phyloP scores from a whole-genome alignment of 352 stramenopile species.

The Globisporangium cederbergense region DNA sequence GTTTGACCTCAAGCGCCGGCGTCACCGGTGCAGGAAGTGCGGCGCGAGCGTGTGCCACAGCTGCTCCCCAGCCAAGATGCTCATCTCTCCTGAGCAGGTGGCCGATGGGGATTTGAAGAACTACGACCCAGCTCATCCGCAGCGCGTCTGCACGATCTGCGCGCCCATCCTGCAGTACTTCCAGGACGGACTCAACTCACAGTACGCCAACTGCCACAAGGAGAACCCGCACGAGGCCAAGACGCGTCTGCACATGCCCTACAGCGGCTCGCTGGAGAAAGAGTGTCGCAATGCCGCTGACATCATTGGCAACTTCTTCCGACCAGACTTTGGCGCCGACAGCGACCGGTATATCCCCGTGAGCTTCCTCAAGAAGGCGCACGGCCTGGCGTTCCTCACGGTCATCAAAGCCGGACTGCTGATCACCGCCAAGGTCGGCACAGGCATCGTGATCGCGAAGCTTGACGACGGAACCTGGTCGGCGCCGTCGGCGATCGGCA shows the following conservation, averaged over 20 bases:
- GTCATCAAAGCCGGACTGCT: constrained; percentile 82
- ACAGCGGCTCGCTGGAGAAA: constrained; percentile 70
- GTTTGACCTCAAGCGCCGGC: constrained; percentile 75
- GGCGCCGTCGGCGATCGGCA: constrained; percentile 92
- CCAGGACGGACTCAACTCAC: constrained; percentile 59
- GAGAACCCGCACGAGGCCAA: constrained; percentile 75
- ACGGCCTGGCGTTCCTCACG: constrained; percentile 83
- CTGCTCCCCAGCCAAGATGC: constrained; percentile 70
- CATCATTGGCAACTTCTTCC: constrained; percentile 85
- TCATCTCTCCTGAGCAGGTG: constrained; percentile 72
- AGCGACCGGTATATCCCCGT: constrained; percentile 79
- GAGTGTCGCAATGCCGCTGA: constrained; percentile 71
- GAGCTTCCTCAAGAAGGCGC: constrained; percentile 74
- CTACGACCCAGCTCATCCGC: constrained; percentile 67
- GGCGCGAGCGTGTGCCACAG: constrained; percentile 60
- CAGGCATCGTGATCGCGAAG: constrained; percentile 89
- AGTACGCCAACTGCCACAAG: constrained; percentile 83
- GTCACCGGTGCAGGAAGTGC: constrained; percentile 76
- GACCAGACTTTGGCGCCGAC: constrained; percentile 54
- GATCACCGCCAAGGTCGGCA: constrained; percentile 81
- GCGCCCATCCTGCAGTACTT: constrained; percentile 71
- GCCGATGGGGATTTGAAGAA: constrained; percentile 39
- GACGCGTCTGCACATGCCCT: constrained; percentile 66
- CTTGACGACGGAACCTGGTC: constrained; percentile 86
- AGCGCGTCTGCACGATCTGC: constrained; percentile 81